Conservation (phyloP, 768 basidiomycete species). For the Mycena epipterygia region DNA sequence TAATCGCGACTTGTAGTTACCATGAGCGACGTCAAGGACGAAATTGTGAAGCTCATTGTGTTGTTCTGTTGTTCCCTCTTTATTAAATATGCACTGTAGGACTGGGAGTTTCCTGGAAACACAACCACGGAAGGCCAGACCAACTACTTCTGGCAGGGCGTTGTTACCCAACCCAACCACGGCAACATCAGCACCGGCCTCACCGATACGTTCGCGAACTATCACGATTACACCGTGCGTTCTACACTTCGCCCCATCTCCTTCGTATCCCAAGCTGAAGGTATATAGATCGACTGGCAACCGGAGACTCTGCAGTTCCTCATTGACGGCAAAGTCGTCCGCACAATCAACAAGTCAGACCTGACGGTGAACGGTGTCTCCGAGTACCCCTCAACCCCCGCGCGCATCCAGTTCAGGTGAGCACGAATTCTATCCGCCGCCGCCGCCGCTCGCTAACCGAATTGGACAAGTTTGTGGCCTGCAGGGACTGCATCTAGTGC, state of each 20-base stretch:
- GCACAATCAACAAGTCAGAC: constrained; percentile 75
- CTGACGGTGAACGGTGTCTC: constrained; percentile 68
- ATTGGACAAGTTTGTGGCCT: constrained; percentile 77
- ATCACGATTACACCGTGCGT: constrained; percentile 82
- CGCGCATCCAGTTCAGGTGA: constrained; percentile 85
- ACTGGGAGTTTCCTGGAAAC: constrained; percentile 87
- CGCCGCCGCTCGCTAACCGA: not conserved
- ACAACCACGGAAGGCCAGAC: constrained; percentile 76
- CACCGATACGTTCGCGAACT: constrained; percentile 76
- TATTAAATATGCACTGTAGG: constrained; percentile 40
- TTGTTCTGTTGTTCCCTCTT: not conserved
- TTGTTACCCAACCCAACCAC: constrained; percentile 60
- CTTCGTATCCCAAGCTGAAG: not conserved
- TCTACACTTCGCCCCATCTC: not conserved
- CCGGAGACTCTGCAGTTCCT: constrained; percentile 73
- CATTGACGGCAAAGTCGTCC: constrained; percentile 80
- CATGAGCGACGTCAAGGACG: constrained; percentile 88
- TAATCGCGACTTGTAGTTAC: constrained; percentile 90
- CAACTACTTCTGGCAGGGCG: constrained; percentile 86
- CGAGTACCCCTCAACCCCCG: constrained; percentile 83
- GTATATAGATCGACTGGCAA: constrained; percentile 82
- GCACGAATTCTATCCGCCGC: constrained; percentile 19
- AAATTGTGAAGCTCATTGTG: constrained; percentile 56
- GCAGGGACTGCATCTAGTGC: constrained; percentile 75
- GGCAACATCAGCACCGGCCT: constrained; percentile 64